Percentiles rank a stretch among this genome's conserved stretches.
phyloP scores from a whole-genome alignment of 2,329 filamentous ascomycete genomes.

The Alternaria metachromatica region DNA sequence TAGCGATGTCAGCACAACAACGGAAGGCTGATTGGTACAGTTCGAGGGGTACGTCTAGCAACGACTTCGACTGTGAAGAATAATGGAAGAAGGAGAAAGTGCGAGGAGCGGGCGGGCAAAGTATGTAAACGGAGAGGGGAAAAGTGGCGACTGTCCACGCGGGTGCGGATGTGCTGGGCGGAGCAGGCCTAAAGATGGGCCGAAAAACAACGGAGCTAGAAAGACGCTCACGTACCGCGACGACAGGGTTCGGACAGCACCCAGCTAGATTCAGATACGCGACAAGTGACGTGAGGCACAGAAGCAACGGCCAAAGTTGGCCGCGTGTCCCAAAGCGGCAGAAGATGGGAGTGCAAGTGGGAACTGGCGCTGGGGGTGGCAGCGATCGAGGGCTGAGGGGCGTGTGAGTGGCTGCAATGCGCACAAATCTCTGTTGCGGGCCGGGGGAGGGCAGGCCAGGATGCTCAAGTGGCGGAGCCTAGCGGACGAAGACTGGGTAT shows the following conservation, averaged over 20 bases:
- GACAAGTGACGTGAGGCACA: conserved; percentile 25
- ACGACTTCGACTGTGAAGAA: conserved; percentile 26
- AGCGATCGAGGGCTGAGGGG: conserved; percentile 19
- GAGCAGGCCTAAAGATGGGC: conserved; percentile 36
- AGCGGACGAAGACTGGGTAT: conserved; percentile 13
- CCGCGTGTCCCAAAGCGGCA: conserved; percentile 9
- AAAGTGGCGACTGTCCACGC: conserved; percentile 32
- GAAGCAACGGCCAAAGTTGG: conserved; percentile 7
- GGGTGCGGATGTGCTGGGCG: conserved; percentile 24
- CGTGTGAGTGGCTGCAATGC: conserved; percentile 20
- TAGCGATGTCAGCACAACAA: conserved; percentile 7
- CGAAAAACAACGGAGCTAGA: conserved; percentile 33
- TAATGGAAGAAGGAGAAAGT: conserved; percentile 12
- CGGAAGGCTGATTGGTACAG: conserved; percentile 3
- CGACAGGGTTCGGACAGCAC: conserved; percentile 24
- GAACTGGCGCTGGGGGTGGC: conserved; percentile 17
- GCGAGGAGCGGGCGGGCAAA: conserved; percentile 11
- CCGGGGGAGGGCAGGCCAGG: conserved; percentile 13
- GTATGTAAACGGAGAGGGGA: conserved; percentile 26
- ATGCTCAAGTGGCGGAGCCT: conserved; percentile 13
- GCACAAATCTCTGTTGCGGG: conserved; percentile 19
- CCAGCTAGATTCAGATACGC: conserved; percentile 25
- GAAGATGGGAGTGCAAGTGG: conserved; percentile 14
- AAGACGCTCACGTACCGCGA: conserved; percentile 19
- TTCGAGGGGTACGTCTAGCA: conserved; percentile 26